Evolutionary conservation across 768 basidiomycete genomes (phyloP).

Genomic region (Lentinula guzmanii): DNA sequence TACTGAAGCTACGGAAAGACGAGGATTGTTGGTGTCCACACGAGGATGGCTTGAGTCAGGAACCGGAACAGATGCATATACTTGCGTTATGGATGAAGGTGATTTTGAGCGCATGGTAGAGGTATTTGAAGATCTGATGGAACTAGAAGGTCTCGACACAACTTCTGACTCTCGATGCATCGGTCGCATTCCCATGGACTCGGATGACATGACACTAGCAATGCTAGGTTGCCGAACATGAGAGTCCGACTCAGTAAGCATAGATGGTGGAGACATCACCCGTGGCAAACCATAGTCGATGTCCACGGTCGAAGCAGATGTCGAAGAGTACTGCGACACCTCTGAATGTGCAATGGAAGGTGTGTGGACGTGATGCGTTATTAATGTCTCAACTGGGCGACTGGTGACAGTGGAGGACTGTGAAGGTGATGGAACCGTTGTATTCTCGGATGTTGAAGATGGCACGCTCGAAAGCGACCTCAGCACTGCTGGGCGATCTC

Average conservation of each 20-base stretch:
- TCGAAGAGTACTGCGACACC: not conserved
- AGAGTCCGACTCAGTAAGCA: not conserved
- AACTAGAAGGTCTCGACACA: not conserved
- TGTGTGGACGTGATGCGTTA: not conserved
- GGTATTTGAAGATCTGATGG: not conserved
- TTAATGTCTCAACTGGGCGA: not conserved
- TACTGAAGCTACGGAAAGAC: constrained; percentile 22
- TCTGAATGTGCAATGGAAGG: constrained; percentile 2
- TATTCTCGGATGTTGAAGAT: not conserved
- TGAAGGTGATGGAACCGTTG: not conserved
- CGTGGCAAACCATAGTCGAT: constrained; percentile 1
- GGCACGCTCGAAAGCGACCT: not conserved
- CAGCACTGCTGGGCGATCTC: not conserved
- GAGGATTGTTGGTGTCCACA: not conserved
- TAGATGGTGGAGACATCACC: constrained; percentile 5
- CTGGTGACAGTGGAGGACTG: not conserved
- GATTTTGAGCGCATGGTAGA: constrained; percentile 1
- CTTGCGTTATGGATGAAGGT: not conserved
- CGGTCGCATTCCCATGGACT: not conserved
- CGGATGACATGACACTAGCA: not conserved
- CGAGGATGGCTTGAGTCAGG: not conserved
- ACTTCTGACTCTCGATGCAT: not conserved
- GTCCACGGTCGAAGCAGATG: not conserved
- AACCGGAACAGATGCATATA: not conserved
- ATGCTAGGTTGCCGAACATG: constrained; percentile 1